These are phyloP conservation scores for Ceratonia siliqua DNA, from an alignment of 306 rosid genomes.

Conservation along the genomic window DNA sequence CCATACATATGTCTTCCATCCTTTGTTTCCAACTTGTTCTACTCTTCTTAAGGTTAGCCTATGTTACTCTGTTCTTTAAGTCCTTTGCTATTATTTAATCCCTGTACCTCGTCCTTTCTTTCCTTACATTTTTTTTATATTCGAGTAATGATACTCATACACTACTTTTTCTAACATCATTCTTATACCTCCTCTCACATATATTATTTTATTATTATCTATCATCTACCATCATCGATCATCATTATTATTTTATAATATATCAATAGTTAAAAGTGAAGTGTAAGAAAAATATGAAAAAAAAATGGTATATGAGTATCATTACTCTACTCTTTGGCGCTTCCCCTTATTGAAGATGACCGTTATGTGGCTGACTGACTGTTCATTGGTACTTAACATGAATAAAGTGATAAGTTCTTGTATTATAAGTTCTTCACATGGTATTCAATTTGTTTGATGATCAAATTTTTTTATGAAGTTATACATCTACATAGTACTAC, in stretches of 20 bases:
- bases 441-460: conserved; percentile 12
- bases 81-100: neutral
- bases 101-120: neutral
- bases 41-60: neutral
- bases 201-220: too few relatives aligned
- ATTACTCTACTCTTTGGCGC: neutral
- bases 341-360: conserved; percentile 14
- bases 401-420: conserved; percentile 1
- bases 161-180: too few relatives aligned
- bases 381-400: conserved; percentile 17
- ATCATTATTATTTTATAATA: too few relatives aligned
- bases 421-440: conserved; percentile 1
- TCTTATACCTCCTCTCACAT: too few relatives aligned
- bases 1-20: neutral
- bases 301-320: too few relatives aligned
- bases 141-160: too few relatives aligned
- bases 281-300: too few relatives aligned
- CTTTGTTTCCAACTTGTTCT: neutral
- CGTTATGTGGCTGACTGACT: neutral
- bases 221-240: too few relatives aligned
- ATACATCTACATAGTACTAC: neutral
- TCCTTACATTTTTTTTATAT: neutral
- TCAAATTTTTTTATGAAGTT: neutral
- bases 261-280: too few relatives aligned
- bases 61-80: neutral